Evolutionary conservation across 805 yeast species (phyloP), one percentile per base, ranked within the genome.

Genomic region (Maudiozyma saulgeensis): DNA sequence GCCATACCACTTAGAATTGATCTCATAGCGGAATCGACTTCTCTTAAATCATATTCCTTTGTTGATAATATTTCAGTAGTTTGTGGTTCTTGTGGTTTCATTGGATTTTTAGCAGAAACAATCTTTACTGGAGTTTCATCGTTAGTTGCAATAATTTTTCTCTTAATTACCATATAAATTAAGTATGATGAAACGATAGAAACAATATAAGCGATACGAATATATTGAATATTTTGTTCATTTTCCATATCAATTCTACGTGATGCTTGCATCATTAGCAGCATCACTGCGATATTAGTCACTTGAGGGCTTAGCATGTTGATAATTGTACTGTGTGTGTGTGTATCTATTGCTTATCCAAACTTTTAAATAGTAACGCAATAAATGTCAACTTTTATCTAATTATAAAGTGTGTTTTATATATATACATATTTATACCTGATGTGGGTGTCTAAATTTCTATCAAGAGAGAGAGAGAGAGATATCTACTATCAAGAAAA

Each of bases 211-310:
- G 80, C 81, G 41, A 72, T 72, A 69, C 99, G 81, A 50, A 87
- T 89, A 67, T 81, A 85, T 67, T 84, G 70, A 48, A 90, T 74
- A 51, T 80, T 77, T 56, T 69, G 68, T 45, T 95, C 91, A 71
- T 91, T 79, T 68, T 90, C 97, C 70, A 89, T 81, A 69, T 90
- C 93, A 55, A 91, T 76, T 67, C 80, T 81, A 70, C 89, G 87
- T 57, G 96, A 81, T 56, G 88, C 84, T 72, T 90, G 97, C 96
- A 90, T 93, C 87, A 88, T 87, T 76, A 81, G 84, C 67, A 91
- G 82, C 96, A 90, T 90, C 78, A 93, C 71, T 60, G 76, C 86
- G 61, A 93, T 70, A 74, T 91, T 90, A 59, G 89, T 71, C 59
- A 90, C 74, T 56, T 95, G 95, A 45, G 99, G 91, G 67, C 86